Base-by-base conservation (phyloP, 2,329 filamentous ascomycete genomes). In the Ploettnerulaceae sp. region DNA sequence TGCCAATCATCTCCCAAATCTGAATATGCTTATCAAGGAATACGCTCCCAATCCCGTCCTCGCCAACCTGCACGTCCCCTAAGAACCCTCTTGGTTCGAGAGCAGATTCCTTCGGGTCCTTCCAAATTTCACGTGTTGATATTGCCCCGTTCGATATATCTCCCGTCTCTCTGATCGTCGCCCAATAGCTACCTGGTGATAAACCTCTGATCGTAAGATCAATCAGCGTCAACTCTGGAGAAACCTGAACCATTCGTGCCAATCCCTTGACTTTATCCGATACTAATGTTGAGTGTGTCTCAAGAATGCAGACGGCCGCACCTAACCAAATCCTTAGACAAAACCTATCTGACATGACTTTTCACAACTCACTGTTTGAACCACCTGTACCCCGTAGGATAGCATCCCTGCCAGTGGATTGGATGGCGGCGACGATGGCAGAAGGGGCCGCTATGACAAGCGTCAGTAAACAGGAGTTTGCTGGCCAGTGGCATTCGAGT, bases 1-100 rank as follows among this genome's bases (percentile, higher is more conserved):
- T 83, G 22, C 93, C 93, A 67, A 97, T 95, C 65, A 95, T 77
- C 69, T 98, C 91, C 93, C 91, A 97, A 42, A 97, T 84, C 64
- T 91, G 82, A 51, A 97, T 82, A 0, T 81, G 77, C 55, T 80
- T 82, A 63, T 95, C 89, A 53, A 95, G 63, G 66, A 97, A 95
- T 11, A 83, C 80, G 55, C 79, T 81, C 5, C 89, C 91, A 22
- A 82, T 76, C 8, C 93, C 89, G 61, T 84, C 77, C 60, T 81
- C 71, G 47, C 81, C 84, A 26, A 98, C 83, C 50, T 86, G 73
- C 9, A 98, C 73, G 1, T 76, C 79, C 3, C 90, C 90, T 54
- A 97, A 77, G 9, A 82, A 63, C 3, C 86, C 86, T 47, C 78
- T 70, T 37, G 70, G 67, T 45, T 74, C 68, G 41, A 70, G 62